Evolutionary conservation across 257 asterid genomes (phyloP).

Genomic region (Solanum sejunctum): DNA sequence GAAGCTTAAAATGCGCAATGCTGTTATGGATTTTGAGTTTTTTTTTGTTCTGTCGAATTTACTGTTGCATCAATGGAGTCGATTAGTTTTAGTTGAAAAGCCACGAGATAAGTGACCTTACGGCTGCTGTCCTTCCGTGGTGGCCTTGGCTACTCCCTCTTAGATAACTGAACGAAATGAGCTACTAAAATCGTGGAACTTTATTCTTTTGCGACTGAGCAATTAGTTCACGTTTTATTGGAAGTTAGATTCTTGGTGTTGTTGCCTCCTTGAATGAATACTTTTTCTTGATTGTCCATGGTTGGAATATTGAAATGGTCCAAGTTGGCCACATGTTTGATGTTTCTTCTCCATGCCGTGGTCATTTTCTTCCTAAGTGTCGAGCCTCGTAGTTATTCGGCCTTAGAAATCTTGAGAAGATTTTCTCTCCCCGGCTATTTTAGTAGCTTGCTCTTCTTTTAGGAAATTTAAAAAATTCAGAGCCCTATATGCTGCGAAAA

Average conservation of each 20-base stretch:
- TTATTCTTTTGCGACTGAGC: background rate
- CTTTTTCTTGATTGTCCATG: background rate
- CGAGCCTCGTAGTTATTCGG: background rate
- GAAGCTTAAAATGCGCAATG: background rate
- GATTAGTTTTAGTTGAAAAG: background rate
- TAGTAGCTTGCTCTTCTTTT: background rate
- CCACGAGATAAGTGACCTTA: background rate
- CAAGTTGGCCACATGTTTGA: background rate
- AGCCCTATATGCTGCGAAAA: background rate
- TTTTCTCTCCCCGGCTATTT: background rate
- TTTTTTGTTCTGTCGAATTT: background rate
- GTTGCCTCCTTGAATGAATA: background rate
- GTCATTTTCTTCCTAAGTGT: background rate
- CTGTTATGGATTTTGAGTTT: background rate
- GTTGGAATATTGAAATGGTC: background rate
- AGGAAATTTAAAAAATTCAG: background rate
- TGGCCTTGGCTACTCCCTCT: background rate
- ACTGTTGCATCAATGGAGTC: background rate
- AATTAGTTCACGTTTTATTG: background rate
- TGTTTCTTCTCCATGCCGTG: background rate
- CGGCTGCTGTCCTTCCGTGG: background rate
- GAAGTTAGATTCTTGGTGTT: background rate
- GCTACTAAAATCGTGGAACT: background rate
- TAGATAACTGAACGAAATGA: background rate
- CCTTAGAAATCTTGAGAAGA: background rate